A percentile compares a stretch with the other conserved stretches of the same genome.
phyloP scores from a whole-genome alignment of 2,329 filamentous ascomycete species.

The Penicillium sp. region DNA sequence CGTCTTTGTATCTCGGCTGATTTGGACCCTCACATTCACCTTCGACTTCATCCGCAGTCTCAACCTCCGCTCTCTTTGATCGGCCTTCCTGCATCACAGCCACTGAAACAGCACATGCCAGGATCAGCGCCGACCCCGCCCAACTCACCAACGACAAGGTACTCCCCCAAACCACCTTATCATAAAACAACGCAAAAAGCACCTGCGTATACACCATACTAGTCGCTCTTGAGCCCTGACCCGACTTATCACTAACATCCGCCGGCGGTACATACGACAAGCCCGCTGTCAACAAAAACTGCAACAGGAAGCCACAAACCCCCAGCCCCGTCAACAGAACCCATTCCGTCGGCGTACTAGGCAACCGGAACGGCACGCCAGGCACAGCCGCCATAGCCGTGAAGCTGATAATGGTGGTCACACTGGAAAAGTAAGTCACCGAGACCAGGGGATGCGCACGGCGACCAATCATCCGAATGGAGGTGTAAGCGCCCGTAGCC shows the following conservation, averaged over 20 bases:
- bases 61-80: not conserved
- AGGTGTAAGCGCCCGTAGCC: slow-evolving; percentile 67
- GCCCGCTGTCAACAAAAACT: slow-evolving; percentile 76
- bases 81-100: slow-evolving; percentile 50
- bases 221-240: slow-evolving; percentile 49
- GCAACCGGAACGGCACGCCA: slow-evolving; percentile 54
- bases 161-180: slow-evolving; percentile 59
- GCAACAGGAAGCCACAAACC: slow-evolving; percentile 72
- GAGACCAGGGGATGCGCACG: slow-evolving; percentile 76
- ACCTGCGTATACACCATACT: slow-evolving; percentile 67
- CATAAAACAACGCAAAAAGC: slow-evolving; percentile 62
- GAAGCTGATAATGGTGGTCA: slow-evolving; percentile 63
- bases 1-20: slow-evolving; percentile 5
- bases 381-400: slow-evolving; percentile 55
- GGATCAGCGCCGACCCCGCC: slow-evolving; percentile 57
- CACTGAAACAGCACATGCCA: slow-evolving; percentile 62
- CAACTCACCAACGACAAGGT: slow-evolving; percentile 55
- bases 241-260: slow-evolving; percentile 3
- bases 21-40: not conserved
- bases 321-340: slow-evolving; percentile 63
- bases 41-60: not conserved
- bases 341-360: slow-evolving; percentile 57
- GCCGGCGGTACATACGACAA: slow-evolving; percentile 64
- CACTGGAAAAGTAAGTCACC: slow-evolving; percentile 75
- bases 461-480: slow-evolving; percentile 72